Evolutionary conservation across 768 basidiomycete species (phyloP), one percentile per base, ranked within the genome.

Genomic region (Amanita fuliginea): DNA sequence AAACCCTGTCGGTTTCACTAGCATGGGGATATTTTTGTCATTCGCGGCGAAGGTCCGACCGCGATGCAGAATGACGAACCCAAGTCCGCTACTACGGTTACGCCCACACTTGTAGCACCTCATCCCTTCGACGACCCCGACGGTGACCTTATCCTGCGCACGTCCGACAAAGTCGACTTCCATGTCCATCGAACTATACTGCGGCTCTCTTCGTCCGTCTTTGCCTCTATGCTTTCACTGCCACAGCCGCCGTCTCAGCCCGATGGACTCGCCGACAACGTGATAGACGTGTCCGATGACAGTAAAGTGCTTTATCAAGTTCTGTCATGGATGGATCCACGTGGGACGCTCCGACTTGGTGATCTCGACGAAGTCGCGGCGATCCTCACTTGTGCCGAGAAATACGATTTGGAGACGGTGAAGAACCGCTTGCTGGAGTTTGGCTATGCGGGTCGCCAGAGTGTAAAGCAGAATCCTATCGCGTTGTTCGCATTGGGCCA

Each of bases 301-400:
- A 48, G 47, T 26, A 41, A 32, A 21, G 39, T 41, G 36, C 39
- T 48, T 28, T 48, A 48, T 28, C n/a, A 32, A 11, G 39, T 48
- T 26, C 36, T 48, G 8, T 48, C 47, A 10, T 48, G 47, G 47
- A n/a, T 48, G 16, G 47, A 48, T 5, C 47, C 47, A 41, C 47
- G 47, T 10, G 47, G 47, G 10, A 30, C 22, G 4, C 26, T 40
- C 11, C 16, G 30, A 16, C 47, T 41, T 13, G 11, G 16, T 10
- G 37, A 41, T 41, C 26, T 48, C n/a, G 14, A 48, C 5, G 47
- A 41, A 13, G 28, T 19, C 14, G 28, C 37, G 11, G 26, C 36
- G 2, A 19, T 48, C 30, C 39, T 48, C 16, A 40, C 22, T 6
- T 36, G 35, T 26, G 47, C 47, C 8, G 47, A 48, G 24, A 48